Conservation (phyloP, 371 early-diverging fungal species). For the Umbelopsis sp. region DNA sequence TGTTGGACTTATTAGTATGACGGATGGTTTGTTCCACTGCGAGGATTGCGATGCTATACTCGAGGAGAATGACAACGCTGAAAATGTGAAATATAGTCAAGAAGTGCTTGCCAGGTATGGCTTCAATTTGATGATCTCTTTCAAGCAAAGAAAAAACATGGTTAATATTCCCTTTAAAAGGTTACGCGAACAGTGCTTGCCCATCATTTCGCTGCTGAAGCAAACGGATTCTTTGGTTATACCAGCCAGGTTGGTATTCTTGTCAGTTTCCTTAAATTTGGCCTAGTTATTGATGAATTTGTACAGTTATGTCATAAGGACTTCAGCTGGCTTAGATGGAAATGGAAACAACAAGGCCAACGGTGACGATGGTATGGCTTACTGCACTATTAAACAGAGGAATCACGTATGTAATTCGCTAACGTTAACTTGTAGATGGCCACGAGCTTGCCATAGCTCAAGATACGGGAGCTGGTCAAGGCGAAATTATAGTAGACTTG, state of each 20-base stretch:
- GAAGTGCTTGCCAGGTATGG: conserved; percentile 34
- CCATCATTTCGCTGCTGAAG: conserved; percentile 82
- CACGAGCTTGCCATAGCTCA: conserved; percentile 70
- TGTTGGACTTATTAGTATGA: conserved; percentile 50
- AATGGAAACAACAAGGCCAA: conserved; percentile 18
- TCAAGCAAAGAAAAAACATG: background rate
- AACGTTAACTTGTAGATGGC: conserved; percentile 27
- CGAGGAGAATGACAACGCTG: conserved; percentile 69
- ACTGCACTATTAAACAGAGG: background rate
- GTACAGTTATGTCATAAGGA: conserved; percentile 47
- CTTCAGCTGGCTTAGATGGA: conserved; percentile 31
- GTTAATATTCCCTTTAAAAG: conserved; percentile 28
- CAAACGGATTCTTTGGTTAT: conserved; percentile 78
- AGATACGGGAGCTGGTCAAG: conserved; percentile 74
- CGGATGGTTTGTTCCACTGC: conserved; percentile 59
- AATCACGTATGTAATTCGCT: background rate
- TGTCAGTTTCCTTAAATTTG: background rate
- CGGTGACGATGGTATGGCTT: conserved; percentile 29
- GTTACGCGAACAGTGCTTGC: conserved; percentile 80
- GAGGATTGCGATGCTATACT: conserved; percentile 65
- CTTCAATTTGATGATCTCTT: background rate
- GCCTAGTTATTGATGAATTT: background rate
- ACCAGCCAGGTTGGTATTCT: conserved; percentile 54
- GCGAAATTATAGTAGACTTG: conserved; percentile 80
- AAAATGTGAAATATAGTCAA: conserved; percentile 57